phyloP scores from a whole-genome alignment of 345 rosid species.

The Citrus hindsii region DNA sequence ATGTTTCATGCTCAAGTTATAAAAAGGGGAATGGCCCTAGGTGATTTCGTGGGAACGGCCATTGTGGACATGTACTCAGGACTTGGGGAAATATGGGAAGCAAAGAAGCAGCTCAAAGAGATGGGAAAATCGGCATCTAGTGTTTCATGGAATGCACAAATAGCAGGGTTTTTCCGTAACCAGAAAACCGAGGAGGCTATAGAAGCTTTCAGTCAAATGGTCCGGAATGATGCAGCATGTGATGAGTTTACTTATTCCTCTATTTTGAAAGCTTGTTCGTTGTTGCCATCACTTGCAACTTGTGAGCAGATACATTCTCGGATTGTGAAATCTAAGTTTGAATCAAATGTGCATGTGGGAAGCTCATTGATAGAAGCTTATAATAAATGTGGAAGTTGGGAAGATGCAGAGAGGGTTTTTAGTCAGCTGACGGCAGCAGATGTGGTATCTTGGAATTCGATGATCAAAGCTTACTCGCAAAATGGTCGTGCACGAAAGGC shows the following conservation, averaged over 20 bases:
- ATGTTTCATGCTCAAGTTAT: conserved; percentile 21
- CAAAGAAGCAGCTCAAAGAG: conserved; percentile 13
- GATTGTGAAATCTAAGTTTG: conserved; percentile 13
- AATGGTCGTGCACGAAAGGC: conserved; percentile 19
- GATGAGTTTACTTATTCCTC: conserved; percentile 28
- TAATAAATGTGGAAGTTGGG: conserved; percentile 22
- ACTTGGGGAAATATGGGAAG: conserved; percentile 17
- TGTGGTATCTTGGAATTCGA: conserved; percentile 26
- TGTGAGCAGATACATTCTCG: conserved; percentile 24
- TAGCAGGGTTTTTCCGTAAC: conserved; percentile 21
- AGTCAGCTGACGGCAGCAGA: conserved; percentile 16
- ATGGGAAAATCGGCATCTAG: conserved; percentile 16
- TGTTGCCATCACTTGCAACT: conserved; percentile 22
- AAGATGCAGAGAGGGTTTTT: conserved; percentile 25
- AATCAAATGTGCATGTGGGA: conserved; percentile 18
- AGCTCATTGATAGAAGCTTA: conserved; percentile 31
- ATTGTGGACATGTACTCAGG: conserved; percentile 26
- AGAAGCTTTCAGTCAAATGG: conserved; percentile 17
- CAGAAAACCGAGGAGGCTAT: conserved; percentile 17
- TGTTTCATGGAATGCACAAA: conserved; percentile 18
- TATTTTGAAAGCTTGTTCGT: conserved; percentile 27
- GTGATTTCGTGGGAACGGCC: conserved; percentile 21
- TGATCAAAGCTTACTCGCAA: conserved; percentile 30
- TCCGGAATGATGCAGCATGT: conserved; percentile 13
- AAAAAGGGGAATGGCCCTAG: conserved; percentile 22